Percentiles rank a stretch among this genome's conserved stretches.
phyloP scores from a whole-genome alignment of 257 asterid genomes.

The Sherardia arvensis region DNA sequence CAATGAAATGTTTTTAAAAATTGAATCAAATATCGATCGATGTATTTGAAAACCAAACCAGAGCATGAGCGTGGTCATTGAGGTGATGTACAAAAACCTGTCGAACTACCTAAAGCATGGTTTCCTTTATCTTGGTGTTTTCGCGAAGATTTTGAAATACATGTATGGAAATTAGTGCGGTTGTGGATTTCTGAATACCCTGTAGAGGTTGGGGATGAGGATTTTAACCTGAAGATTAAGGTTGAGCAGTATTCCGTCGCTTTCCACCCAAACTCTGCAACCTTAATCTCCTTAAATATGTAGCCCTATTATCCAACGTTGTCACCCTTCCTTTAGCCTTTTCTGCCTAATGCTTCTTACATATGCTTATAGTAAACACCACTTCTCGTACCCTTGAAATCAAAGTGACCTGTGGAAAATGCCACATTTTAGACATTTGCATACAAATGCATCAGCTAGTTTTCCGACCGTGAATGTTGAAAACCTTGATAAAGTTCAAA shows the following conservation, averaged over 20 bases:
- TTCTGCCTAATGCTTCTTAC: constrained; percentile 8
- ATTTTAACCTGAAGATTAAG: not conserved
- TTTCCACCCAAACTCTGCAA: not conserved
- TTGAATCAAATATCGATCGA: no score
- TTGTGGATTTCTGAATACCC: constrained; percentile 18
- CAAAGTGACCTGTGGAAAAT: constrained; percentile 9
- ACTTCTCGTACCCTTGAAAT: constrained; percentile 2
- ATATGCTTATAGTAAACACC: constrained; percentile 11
- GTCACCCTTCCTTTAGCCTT: constrained; percentile 1
- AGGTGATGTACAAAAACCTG: not conserved
- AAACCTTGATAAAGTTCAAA: not conserved
- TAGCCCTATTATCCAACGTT: not conserved
- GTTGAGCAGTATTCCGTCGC: constrained; percentile 5
- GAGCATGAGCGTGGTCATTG: not conserved
- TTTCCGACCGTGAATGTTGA: constrained; percentile 10
- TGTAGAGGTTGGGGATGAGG: not conserved
- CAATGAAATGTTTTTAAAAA: no score
- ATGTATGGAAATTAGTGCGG: not conserved
- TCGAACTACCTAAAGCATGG: not conserved
- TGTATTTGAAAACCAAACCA: no score
- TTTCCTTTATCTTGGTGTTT: not conserved
- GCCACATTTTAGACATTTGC: constrained; percentile 8
- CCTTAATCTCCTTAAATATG: constrained; percentile 6
- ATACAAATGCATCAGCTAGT: constrained; percentile 9
- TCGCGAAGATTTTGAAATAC: not conserved